Percentiles rank a stretch among this genome's conserved stretches.
phyloP scores from a whole-genome alignment of 2,329 filamentous ascomycete species.

The Penicillium concentricum region DNA sequence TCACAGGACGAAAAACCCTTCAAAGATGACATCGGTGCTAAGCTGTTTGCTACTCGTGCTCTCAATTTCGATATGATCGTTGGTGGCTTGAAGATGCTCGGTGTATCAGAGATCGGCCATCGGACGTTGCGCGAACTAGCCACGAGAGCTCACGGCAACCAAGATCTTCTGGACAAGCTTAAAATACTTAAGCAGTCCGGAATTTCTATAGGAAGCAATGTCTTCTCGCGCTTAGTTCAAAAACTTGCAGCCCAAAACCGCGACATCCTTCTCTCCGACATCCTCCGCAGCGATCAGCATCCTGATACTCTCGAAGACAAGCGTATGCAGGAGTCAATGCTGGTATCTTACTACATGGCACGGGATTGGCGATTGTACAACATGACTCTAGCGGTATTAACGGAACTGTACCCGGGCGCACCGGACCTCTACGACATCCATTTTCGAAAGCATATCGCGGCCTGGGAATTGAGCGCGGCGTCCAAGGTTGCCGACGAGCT shows the following conservation, averaged over 20 bases:
- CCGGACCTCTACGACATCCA: conserved; percentile 38
- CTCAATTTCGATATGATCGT: conserved; percentile 72
- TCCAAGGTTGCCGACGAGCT: conserved; percentile 49
- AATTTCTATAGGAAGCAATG: conserved; percentile 61
- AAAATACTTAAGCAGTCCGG: conserved; percentile 59
- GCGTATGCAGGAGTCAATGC: conserved; percentile 54
- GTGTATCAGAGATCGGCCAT: conserved; percentile 70
- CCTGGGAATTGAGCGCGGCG: conserved; percentile 31
- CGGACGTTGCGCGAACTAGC: conserved; percentile 76
- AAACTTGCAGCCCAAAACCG: conserved; percentile 61
- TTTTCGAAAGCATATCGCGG: conserved; percentile 40
- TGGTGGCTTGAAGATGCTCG: conserved; percentile 67
- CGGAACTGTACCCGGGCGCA: conserved; percentile 35
- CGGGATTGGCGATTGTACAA: conserved; percentile 54
- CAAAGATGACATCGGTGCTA: conserved; percentile 71
- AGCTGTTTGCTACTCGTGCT: conserved; percentile 75
- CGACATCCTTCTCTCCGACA: conserved; percentile 50
- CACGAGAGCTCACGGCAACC: conserved; percentile 58
- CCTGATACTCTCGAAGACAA: conserved; percentile 61
- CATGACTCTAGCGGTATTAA: conserved; percentile 56
- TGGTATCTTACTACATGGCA: conserved; percentile 52
- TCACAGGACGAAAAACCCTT: conserved; percentile 47
- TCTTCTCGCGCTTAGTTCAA: conserved; percentile 65
- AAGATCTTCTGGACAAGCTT: conserved; percentile 60
- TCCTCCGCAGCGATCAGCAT: conserved; percentile 62